Conservation (phyloP, 352 stramenopile genomes). For the Phytophthora syringae region DNA sequence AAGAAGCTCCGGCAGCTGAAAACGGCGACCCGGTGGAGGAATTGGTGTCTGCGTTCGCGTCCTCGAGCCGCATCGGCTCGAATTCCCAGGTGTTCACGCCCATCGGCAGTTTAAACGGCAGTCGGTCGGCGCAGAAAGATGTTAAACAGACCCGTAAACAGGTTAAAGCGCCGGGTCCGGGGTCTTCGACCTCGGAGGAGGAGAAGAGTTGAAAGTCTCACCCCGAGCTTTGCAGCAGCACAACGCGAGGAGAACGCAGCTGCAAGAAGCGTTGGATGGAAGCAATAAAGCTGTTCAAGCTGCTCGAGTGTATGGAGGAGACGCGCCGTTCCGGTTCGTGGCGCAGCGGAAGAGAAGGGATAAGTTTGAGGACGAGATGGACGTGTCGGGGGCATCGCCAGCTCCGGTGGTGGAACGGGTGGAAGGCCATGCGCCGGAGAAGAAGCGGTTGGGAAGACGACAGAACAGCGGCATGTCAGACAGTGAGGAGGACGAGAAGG, state of each 20-base stretch:
- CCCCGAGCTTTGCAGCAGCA: conserved; percentile 44
- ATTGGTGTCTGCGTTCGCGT: conserved; percentile 33
- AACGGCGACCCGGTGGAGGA: conserved; percentile 33
- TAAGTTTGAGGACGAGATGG: conserved; percentile 30
- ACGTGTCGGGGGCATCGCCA: conserved; percentile 18
- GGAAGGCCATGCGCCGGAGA: conserved; percentile 43
- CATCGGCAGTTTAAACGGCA: conserved; percentile 28
- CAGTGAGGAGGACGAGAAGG: conserved; percentile 28
- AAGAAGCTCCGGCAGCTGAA: conserved; percentile 23
- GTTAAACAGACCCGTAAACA: conserved; percentile 1
- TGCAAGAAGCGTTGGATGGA: conserved; percentile 61
- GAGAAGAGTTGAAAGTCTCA: conserved; percentile 51
- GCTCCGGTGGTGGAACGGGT: conserved; percentile 18
- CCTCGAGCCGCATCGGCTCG: conserved; percentile 24
- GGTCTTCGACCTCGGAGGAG: conserved; percentile 22
- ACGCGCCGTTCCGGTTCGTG: conserved; percentile 59
- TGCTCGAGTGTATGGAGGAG: conserved; percentile 25
- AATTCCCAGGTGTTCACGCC: conserved; percentile 35
- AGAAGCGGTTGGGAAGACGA: conserved; percentile 31
- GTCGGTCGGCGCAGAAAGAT: neutral
- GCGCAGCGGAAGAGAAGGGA: conserved; percentile 15
- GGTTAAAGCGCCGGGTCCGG: conserved; percentile 14
- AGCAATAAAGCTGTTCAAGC: neutral
- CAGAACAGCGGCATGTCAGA: conserved; percentile 5
- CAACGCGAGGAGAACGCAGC: conserved; percentile 36